Evolutionary conservation across 805 yeast species (phyloP).

Genomic region (Metschnikowia kofuensis): DNA sequence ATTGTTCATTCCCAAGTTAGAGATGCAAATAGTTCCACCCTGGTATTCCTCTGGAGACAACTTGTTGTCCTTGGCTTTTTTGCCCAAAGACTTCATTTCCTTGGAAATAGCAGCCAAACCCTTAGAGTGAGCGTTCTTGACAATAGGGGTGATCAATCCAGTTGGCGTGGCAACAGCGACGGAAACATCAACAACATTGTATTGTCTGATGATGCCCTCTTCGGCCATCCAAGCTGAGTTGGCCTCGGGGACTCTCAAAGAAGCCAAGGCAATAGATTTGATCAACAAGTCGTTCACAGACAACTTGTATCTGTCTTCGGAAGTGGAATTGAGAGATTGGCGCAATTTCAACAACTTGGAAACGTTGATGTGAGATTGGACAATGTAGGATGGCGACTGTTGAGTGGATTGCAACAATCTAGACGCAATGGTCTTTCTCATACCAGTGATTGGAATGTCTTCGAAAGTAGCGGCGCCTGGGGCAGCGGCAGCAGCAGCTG

Average conservation of each 20-base stretch:
- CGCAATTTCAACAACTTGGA: slow-evolving; percentile 89
- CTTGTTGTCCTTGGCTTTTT: slow-evolving; percentile 93
- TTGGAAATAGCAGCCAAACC: slow-evolving; percentile 81
- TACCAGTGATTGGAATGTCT: no score
- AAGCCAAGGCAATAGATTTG: slow-evolving; percentile 92
- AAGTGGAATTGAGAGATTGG: slow-evolving; percentile 78
- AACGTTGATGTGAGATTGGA: slow-evolving; percentile 35
- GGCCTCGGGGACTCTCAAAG: slow-evolving; percentile 86
- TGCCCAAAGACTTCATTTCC: slow-evolving; percentile 88
- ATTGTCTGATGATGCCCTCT: slow-evolving; percentile 90
- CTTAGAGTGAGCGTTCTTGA: slow-evolving; percentile 80
- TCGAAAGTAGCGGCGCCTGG: no score
- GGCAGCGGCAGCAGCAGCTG: no score
- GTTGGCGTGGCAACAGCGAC: slow-evolving; percentile 99
- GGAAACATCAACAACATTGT: slow-evolving; percentile 88
- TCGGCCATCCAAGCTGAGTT: slow-evolving; percentile 91
- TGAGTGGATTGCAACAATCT: no score
- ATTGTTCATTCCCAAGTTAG: slow-evolving; percentile 97
- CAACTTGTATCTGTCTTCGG: slow-evolving; percentile 83
- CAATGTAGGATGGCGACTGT: no score
- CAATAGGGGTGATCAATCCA: slow-evolving; percentile 95
- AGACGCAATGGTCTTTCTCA: no score
- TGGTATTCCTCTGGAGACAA: slow-evolving; percentile 95
- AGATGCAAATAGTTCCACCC: slow-evolving; percentile 98
- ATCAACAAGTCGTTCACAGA: slow-evolving; percentile 92